phyloP scores from a whole-genome alignment of 108 stramenopile species.

The Cyclotella cryptica region DNA sequence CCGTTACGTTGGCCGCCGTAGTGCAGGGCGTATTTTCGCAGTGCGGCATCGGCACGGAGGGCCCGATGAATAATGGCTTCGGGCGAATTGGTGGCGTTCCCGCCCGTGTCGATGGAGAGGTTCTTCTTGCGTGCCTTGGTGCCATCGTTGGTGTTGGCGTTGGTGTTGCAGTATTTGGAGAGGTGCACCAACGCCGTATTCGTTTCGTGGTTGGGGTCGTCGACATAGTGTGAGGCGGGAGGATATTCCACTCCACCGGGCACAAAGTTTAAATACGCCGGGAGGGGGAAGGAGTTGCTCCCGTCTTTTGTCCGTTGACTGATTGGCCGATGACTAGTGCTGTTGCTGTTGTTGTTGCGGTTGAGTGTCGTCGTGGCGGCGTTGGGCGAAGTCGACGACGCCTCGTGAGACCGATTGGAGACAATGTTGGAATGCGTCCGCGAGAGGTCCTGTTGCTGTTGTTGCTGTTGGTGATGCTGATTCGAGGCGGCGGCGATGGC shows the following conservation, averaged over 20 bases:
- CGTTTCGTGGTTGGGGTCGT: no score
- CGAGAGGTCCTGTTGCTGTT: conserved; percentile 2
- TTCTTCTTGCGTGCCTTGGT: background rate
- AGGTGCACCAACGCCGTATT: background rate
- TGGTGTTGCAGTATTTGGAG: background rate
- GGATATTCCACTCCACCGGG: conserved; percentile 68
- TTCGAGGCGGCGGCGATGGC: conserved; percentile 1
- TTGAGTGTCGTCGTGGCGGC: background rate
- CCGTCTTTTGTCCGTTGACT: background rate
- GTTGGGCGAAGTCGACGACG: background rate
- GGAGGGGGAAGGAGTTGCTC: conserved; percentile 61
- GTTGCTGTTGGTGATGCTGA: background rate
- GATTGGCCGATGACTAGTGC: background rate
- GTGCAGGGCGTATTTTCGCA: conserved; percentile 55
- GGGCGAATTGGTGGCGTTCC: background rate
- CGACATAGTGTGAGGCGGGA: conserved; percentile 6
- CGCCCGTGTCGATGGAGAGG: background rate
- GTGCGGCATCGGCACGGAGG: conserved; percentile 60
- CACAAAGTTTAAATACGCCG: conserved; percentile 73
- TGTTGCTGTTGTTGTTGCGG: background rate
- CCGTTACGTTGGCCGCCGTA: conserved; percentile 4
- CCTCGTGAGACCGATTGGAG: conserved; percentile 30
- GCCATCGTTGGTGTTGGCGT: background rate
- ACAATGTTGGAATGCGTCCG: conserved; percentile 26
- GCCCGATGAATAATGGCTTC: conserved; percentile 58